A percentile compares a stretch with the other conserved stretches of the same genome.
These are phyloP conservation scores for Chrysoporthe austroafricana DNA, from an alignment of 2,329 filamentous ascomycete genomes.

Conservation along the genomic window DNA sequence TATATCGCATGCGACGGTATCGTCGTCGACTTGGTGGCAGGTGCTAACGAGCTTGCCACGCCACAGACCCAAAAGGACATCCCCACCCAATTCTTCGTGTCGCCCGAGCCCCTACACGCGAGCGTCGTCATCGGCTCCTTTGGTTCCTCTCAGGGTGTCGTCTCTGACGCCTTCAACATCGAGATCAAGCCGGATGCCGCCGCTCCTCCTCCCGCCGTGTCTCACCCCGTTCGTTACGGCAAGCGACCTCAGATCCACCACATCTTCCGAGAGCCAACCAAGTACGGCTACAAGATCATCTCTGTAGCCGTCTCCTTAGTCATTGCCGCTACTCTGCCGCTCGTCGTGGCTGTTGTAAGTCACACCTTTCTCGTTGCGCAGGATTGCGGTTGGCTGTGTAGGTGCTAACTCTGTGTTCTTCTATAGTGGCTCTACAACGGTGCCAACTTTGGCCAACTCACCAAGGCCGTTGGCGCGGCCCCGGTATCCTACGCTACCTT, in stretches of 20 bases:
- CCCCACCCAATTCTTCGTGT: conserved; percentile 76
- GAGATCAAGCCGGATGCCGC: conserved; percentile 66
- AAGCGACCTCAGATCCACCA: conserved; percentile 86
- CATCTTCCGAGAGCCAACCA: conserved; percentile 80
- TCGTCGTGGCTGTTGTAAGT: conserved; percentile 71
- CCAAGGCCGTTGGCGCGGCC: conserved; percentile 73
- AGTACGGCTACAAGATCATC: conserved; percentile 79
- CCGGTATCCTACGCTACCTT: conserved; percentile 84
- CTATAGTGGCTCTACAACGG: conserved; percentile 73
- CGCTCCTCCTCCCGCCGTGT: conserved; percentile 60
- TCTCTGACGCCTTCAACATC: conserved; percentile 74
- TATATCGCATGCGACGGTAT: conserved; percentile 9
- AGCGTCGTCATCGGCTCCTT: conserved; percentile 86
- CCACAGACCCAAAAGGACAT: conserved; percentile 84
- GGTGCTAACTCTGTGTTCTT: conserved; percentile 19
- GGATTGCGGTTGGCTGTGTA: neutral
- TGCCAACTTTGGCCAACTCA: conserved; percentile 78
- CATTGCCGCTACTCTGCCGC: conserved; percentile 74
- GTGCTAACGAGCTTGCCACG: conserved; percentile 34
- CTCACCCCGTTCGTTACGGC: conserved; percentile 79
- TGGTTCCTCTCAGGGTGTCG: conserved; percentile 70
- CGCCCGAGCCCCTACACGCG: conserved; percentile 72
- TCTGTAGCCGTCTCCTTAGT: conserved; percentile 73
- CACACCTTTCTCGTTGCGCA: neutral
- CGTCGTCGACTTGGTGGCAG: neutral